Evolutionary conservation across 2,329 filamentous ascomycete species (phyloP), one percentile per base, ranked within the genome.

Genomic region (Furcasterigmium furcatum): DNA sequence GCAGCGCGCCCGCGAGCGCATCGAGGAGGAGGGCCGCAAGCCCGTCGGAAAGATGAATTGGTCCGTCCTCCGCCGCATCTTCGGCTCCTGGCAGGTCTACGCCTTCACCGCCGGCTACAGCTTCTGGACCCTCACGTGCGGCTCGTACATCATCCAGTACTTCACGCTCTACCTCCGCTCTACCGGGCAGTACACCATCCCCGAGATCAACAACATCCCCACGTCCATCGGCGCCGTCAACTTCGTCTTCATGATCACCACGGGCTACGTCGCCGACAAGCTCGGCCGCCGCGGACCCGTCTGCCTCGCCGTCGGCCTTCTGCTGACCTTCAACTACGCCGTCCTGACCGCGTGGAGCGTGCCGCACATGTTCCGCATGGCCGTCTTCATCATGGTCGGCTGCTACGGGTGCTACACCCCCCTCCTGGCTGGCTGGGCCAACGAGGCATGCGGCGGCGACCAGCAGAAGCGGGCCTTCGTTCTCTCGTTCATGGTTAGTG

Each of bases 1-100:
- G 20, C 71, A 79, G 46, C 76, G 84, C 32, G 83, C 88, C 50
- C 72, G 77, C 13, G 76, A 85, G 38, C 77, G 87, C 51, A 91
- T 92, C 58, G 77, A 86, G 52, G 77, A 82, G 44, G 69, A 72
- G 36, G 69, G 68, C 16, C 62, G 66, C 41, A 60, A 58, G 40
- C 67, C 66, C 4, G 49, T 55, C 3, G 63, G 64, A 2, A 65
- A 65, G 50, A 56, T 69, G 44, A 57, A 69, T 45, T 60, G 59
- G 55, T 52, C 55, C 25, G 61, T 71, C 18, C 49, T 71, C 44
- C 55, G 56, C 39, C 64, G 68, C 45, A 65, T 72, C 45, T 63
- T 66, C 45, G 50, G 50, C 2, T 66, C 64, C 2, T 73, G 70
- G 70, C 68, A 73, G 49, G 61, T 72, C 16, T 73, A 71, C 49